Evolutionary conservation across 148 eudicot genomes (phyloP), one percentile per base, ranked within the genome.

Genomic region (Silene latifolia): DNA sequence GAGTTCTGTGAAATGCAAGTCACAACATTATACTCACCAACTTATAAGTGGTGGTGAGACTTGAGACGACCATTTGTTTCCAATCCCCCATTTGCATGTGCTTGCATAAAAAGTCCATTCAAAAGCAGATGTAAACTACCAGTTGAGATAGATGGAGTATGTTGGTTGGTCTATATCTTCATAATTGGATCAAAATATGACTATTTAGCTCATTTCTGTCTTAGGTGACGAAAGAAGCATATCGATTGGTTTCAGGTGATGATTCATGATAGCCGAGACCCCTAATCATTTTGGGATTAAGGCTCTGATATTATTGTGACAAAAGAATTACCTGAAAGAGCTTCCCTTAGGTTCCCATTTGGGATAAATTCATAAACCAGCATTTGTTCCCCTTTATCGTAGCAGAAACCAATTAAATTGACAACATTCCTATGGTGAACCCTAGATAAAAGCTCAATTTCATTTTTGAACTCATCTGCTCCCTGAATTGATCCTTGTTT

Each of bases 351-450:
- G 63, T 91, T 88, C 65, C 98, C 98, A 71, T 89, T 92, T 13
- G 93, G 82, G 78, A 92, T 87, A 72, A 82, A 95, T 83, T 95
- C 98, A 59, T 95, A 95, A 20, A 95, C 91, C 72, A 95, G 63
- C 88, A 92, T 90, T 75, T 92, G 97, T 78, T 92, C 97, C 51
- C 88, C 91, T 64, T 92, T 88, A 77, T 95, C 98, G 27, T 86
- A 95, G 73, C 97, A 92, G 73, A 92, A 95, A 4, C 98, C 98
- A 69, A 89, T 87, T 56, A 95, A 88, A 65, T 80, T 84, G 24
- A 95, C 96, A 14, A 95, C 87, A 72, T 95, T 95, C 81, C 88
- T 95, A 82, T 95, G 98, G 77, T 95, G 98, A 82, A 95, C 96
- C 75, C 98, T 82, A 20, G 98, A 95, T 23, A 95, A 94, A 81